Conservation (phyloP, 169 alveolate genomes). For the Pseudocohnilembus persalinus region DNA sequence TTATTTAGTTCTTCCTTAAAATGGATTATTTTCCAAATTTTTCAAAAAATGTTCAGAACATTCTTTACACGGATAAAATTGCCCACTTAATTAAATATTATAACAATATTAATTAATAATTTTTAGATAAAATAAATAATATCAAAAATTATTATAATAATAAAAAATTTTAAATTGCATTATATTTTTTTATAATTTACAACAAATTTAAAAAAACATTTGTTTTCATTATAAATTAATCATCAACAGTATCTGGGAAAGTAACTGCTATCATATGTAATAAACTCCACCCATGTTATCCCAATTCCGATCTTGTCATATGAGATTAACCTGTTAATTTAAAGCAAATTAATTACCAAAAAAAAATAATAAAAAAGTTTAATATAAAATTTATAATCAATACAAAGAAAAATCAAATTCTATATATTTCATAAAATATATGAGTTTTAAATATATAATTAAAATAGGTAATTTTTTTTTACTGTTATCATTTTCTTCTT, state of each 20-base stretch:
- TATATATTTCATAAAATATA: no score
- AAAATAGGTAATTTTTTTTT: no score
- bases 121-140: no score
- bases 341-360: no score
- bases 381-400: no score
- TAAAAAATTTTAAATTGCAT: background rate
- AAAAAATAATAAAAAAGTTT: no score
- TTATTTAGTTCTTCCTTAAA: slow-evolving; percentile 48
- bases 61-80: slow-evolving; percentile 64
- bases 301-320: slow-evolving; percentile 60
- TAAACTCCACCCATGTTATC: slow-evolving; percentile 59
- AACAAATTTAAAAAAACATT: slow-evolving; percentile 58
- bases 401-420: no score
- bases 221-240: slow-evolving; percentile 51
- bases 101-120: no score
- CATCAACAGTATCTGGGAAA: slow-evolving; percentile 56
- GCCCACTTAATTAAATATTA: slow-evolving; percentile 29
- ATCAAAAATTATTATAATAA: background rate
- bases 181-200: slow-evolving; percentile 3
- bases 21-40: slow-evolving; percentile 37
- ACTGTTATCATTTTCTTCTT: no score
- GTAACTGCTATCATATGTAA: slow-evolving; percentile 69
- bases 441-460: no score
- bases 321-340: background rate
- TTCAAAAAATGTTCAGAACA: slow-evolving; percentile 64